A percentile compares a stretch with the other conserved stretches of the same genome.
phyloP scores from a whole-genome alignment of 2,329 filamentous ascomycete species.

The Fonsecaea pedrosoi region DNA sequence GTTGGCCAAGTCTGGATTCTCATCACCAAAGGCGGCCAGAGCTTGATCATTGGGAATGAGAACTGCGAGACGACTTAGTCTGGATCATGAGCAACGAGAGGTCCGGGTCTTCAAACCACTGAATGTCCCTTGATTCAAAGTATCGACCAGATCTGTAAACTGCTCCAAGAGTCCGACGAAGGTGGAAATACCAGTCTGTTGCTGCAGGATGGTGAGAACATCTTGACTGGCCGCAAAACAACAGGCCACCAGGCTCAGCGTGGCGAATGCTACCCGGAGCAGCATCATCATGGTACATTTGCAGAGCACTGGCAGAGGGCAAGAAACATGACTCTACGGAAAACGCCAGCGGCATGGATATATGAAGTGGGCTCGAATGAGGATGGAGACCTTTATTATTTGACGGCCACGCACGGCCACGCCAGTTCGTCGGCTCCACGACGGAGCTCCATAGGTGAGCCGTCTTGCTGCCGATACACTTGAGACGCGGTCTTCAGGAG shows the following conservation, averaged over 20 bases:
- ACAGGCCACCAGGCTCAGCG: slow-evolving; percentile 13
- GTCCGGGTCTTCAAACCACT: slow-evolving; percentile 24
- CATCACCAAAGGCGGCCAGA: slow-evolving; percentile 18
- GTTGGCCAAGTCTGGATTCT: slow-evolving; percentile 25
- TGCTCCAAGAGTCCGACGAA: slow-evolving; percentile 31
- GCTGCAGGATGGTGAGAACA: slow-evolving; percentile 34
- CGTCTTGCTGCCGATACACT: slow-evolving; percentile 10
- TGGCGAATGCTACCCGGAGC: slow-evolving; percentile 10
- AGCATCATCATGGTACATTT: slow-evolving; percentile 27
- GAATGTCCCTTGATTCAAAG: slow-evolving; percentile 34
- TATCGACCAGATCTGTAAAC: slow-evolving; percentile 32
- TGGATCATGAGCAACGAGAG: neutral
- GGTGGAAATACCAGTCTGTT: slow-evolving; percentile 35
- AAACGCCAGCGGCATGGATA: slow-evolving; percentile 13
- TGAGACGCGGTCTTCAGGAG: slow-evolving; percentile 19
- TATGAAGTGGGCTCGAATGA: slow-evolving; percentile 32
- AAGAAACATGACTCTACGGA: slow-evolving; percentile 23
- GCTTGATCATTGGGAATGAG: slow-evolving; percentile 36
- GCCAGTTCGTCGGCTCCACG: neutral
- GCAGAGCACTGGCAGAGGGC: slow-evolving; percentile 19
- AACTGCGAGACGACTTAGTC: slow-evolving; percentile 23
- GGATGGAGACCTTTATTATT: slow-evolving; percentile 26
- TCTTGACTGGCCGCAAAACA: slow-evolving; percentile 31
- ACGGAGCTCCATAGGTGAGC: neutral
- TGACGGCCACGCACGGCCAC: slow-evolving; percentile 6